These are phyloP conservation scores for Mollisia scopiformis DNA, from an alignment of 2,329 filamentous ascomycete species.

Conservation along the genomic window DNA sequence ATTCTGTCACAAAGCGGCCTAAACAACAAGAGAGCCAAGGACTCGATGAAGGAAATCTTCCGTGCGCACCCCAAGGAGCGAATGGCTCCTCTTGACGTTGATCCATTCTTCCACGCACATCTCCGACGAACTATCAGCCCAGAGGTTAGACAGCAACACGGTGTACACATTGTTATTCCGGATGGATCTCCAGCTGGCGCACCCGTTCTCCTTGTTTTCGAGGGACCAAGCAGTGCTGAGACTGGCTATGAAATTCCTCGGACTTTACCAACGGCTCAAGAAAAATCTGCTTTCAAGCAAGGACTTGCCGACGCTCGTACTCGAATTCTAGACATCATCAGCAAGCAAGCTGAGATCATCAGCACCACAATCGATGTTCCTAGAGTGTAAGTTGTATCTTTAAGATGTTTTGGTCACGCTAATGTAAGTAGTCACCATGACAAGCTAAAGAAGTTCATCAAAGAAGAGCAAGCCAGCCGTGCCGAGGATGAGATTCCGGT, in stretches of 20 bases:
- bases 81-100: conserved; percentile 67
- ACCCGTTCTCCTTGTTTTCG: conserved; percentile 74
- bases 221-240: conserved; percentile 58
- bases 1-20: conserved; percentile 86
- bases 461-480: conserved; percentile 63
- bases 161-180: conserved; percentile 75
- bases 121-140: conserved; percentile 66
- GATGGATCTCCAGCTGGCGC: conserved; percentile 61
- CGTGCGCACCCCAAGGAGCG: conserved; percentile 74
- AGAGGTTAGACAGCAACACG: conserved; percentile 67
- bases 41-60: conserved; percentile 75
- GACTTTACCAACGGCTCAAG: conserved; percentile 50
- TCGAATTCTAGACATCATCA: conserved; percentile 60
- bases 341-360: conserved; percentile 59
- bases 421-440: conserved; percentile 55
- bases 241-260: conserved; percentile 58
- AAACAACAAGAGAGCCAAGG: conserved; percentile 75
- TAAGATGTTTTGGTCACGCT: background rate
- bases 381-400: conserved; percentile 45
- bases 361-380: conserved; percentile 59
- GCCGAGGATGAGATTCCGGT: conserved; percentile 61
- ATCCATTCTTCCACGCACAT: conserved; percentile 80
- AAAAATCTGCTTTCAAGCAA: conserved; percentile 56
- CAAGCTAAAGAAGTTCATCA: conserved; percentile 64
- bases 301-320: conserved; percentile 58